A percentile compares a stretch with the other conserved stretches of the same genome.
Evolutionary conservation across 1,284 basidiomycete genomes (phyloP).

Genomic region (Marasmius tenuissimus): DNA sequence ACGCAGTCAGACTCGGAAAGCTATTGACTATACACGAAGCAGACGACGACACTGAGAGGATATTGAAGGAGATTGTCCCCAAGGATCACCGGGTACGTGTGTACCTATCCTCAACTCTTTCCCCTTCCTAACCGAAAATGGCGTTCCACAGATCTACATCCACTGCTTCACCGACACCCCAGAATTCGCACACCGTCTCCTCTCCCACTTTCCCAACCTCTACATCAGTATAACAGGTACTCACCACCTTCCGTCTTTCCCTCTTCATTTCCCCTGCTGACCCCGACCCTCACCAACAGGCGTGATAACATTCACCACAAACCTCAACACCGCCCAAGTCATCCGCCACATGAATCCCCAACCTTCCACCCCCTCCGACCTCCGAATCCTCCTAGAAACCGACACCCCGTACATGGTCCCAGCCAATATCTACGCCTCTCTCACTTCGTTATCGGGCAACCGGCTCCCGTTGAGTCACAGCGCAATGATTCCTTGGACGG

Average conservation of each 20-base stretch:
- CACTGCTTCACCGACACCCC: conserved; percentile 84
- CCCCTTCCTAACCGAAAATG: too few relatives aligned
- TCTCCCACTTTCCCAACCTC: conserved; percentile 75
- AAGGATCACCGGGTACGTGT: conserved; percentile 61
- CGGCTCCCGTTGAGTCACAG: conserved; percentile 70
- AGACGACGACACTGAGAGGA: conserved; percentile 74
- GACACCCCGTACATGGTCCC: conserved; percentile 86
- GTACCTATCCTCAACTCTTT: too few relatives aligned
- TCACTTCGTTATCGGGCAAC: conserved; percentile 52
- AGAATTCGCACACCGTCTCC: conserved; percentile 65
- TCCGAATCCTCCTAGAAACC: conserved; percentile 76
- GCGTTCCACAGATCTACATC: conserved; percentile 71
- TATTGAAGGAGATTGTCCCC: conserved; percentile 72
- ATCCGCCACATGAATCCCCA: conserved; percentile 48
- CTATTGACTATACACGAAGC: conserved; percentile 81
- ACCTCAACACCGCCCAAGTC: conserved; percentile 64
- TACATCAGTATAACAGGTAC: conserved; percentile 77
- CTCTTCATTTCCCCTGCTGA: background rate
- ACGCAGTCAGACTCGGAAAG: conserved; percentile 66
- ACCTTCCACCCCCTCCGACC: conserved; percentile 20
- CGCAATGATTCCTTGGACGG: conserved; percentile 83
- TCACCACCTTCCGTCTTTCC: conserved; percentile 2
- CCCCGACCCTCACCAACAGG: conserved; percentile 37
- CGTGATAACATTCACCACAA: conserved; percentile 75
- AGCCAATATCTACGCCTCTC: conserved; percentile 62